phyloP scores from a whole-genome alignment of 345 rosid genomes.

The Geranium rotundifolium region DNA sequence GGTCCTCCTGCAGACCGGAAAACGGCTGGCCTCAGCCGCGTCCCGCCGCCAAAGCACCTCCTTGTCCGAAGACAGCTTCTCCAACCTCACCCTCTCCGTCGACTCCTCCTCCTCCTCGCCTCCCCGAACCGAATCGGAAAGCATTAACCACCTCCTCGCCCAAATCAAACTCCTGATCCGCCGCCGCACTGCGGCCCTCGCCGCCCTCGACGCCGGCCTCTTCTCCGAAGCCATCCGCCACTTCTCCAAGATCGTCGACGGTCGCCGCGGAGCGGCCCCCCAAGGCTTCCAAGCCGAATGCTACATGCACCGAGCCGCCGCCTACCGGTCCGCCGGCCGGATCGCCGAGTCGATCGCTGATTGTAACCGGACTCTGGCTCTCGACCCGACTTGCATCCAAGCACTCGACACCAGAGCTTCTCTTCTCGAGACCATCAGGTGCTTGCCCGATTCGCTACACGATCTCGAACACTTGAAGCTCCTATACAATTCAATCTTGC shows the following conservation, averaged over 20 bases:
- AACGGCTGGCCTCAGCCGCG: slow-evolving; percentile 34
- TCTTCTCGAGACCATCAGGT: slow-evolving; percentile 33
- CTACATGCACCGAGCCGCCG: slow-evolving; percentile 36
- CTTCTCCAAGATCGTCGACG: slow-evolving; percentile 38
- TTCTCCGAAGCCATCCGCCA: slow-evolving; percentile 40
- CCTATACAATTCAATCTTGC: slow-evolving; percentile 29
- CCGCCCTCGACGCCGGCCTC: slow-evolving; percentile 40
- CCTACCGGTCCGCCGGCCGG: slow-evolving; percentile 25
- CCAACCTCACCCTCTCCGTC: slow-evolving; percentile 21
- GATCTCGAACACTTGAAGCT: slow-evolving; percentile 44
- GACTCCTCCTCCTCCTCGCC: slow-evolving; percentile 16
- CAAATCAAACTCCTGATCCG: slow-evolving; percentile 39
- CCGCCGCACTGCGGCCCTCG: slow-evolving; percentile 37
- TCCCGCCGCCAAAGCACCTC: slow-evolving; percentile 37
- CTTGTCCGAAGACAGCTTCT: slow-evolving; percentile 48
- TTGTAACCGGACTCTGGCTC: slow-evolving; percentile 36
- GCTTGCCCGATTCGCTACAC: slow-evolving; percentile 39
- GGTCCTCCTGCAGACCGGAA: slow-evolving; percentile 40
- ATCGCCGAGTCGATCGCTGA: slow-evolving; percentile 38
- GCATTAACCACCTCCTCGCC: slow-evolving; percentile 23
- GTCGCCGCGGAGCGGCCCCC: slow-evolving; percentile 30
- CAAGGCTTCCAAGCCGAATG: slow-evolving; percentile 36
- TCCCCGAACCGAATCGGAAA: slow-evolving; percentile 12
- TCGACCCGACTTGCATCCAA: slow-evolving; percentile 27
- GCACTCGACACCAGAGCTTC: slow-evolving; percentile 44